Evolutionary conservation across 768 basidiomycete species (phyloP).

Genomic region (Lactarius tabidus): DNA sequence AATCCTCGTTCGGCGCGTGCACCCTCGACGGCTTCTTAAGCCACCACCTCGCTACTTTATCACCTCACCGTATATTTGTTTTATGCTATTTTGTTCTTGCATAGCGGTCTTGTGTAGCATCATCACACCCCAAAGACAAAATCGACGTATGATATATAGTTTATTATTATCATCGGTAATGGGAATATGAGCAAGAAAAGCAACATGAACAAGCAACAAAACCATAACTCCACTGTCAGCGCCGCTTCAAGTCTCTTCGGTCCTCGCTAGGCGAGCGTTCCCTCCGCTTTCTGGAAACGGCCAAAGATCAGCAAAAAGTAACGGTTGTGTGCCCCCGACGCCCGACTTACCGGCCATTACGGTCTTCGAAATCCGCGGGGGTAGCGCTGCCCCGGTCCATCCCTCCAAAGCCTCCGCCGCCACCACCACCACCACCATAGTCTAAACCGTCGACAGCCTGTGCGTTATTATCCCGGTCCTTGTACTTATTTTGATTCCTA

Average conservation of each 20-base stretch:
- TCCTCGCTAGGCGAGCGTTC: conserved; percentile 27
- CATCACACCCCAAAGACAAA: neutral
- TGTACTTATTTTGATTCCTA: conserved; percentile 85
- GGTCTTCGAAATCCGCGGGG: conserved; percentile 20
- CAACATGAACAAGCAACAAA: neutral
- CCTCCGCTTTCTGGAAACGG: conserved; percentile 15
- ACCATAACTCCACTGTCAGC: conserved; percentile 14
- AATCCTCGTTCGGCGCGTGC: conserved; percentile 23
- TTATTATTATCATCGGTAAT: neutral
- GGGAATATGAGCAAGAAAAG: neutral
- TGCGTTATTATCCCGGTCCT: conserved; percentile 81
- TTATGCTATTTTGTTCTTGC: neutral
- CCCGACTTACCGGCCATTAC: conserved; percentile 22
- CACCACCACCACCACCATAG: conserved; percentile 56
- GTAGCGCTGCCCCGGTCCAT: conserved; percentile 28
- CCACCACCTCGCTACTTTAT: neutral
- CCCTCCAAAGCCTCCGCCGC: conserved; percentile 23
- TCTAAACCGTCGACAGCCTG: conserved; percentile 87
- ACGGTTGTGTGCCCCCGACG: neutral
- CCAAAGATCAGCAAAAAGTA: neutral
- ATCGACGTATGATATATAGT: neutral
- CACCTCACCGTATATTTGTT: neutral
- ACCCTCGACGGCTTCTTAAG: conserved; percentile 18
- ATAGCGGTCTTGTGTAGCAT: neutral
- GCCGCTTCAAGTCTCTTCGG: conserved; percentile 24